Evolutionary conservation across 495 filamentous ascomycete genomes (phyloP), one percentile per base, ranked within the genome.

Genomic region (Xylaria scruposa): DNA sequence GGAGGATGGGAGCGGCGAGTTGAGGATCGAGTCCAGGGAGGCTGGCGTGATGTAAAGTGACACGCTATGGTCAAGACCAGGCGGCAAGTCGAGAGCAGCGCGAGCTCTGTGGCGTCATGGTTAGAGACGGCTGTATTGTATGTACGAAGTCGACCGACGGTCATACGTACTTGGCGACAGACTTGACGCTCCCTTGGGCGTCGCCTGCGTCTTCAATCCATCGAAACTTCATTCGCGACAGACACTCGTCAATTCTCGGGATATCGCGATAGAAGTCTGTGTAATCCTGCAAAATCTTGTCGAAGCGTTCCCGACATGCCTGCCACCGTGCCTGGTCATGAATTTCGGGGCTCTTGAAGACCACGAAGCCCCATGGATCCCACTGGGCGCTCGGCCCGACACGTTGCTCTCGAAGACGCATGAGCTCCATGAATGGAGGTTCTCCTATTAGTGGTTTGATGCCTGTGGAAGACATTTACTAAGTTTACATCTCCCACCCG

Each of bases 291-390:
- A 67, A 56, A 49, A 56, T 56, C 51, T 44, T 21, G 47, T 53
- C 47, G 24, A 67, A 67, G 10, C 65, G 65, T 44, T 67, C 47
- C 4, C 51, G 46, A 31, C 65, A 67, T 24, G 65, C 65, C 21
- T 38, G 31, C 65, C 65, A 67, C 10, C 17, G 19, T 19, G n/a
- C 47, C 46, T 54, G 19, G 15, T 56, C 38, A 13, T 54, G 31
- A 10, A 67, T 67, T 49, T 67, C 15, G 6, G 65, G 65, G 5
- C 65, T 67, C 49, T 67, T 67, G 47, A 53, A 67, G 19, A 56
- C 65, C n/a, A 67, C 65, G 29, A 56, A 67, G 24, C 65, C 65
- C 65, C 65, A 67, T 1, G 65, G 65, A 31, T 56, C 19, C 65
- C 65, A 67, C 12, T 33, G 65, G 1, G 47, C 51, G 26, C 42